phyloP scores from a whole-genome alignment of 106 monocot genomes.

The Dendrobium officinale region DNA sequence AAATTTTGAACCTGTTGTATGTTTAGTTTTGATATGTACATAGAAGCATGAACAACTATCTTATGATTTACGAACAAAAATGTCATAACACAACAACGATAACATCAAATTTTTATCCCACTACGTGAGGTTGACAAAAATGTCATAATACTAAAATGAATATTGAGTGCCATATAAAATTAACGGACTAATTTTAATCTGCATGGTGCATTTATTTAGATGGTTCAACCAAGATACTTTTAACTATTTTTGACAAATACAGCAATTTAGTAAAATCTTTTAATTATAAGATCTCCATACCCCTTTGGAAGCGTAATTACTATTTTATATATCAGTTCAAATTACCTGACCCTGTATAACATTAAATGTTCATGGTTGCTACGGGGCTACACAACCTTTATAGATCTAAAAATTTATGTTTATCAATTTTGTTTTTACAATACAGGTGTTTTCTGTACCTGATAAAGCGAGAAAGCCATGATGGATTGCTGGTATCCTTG shows the following conservation, averaged over 20 bases:
- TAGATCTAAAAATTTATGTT: not conserved
- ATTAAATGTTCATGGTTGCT: not conserved
- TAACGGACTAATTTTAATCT: not conserved
- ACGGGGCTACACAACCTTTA: not conserved
- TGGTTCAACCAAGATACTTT: not conserved
- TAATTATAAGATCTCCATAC: not conserved
- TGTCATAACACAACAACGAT: not conserved
- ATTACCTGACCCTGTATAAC: not conserved
- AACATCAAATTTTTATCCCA: too few relatives aligned
- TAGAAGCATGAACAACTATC: not conserved
- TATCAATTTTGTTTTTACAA: not conserved
- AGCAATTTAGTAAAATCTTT: not conserved
- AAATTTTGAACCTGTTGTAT: not conserved
- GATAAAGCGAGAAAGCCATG: constrained; percentile 48
- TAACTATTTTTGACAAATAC: not conserved
- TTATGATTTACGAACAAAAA: not conserved
- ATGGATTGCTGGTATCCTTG: constrained; percentile 31
- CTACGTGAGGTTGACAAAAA: not conserved
- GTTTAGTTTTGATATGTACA: not conserved
- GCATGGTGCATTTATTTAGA: not conserved
- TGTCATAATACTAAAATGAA: not conserved
- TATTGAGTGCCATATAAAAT: not conserved
- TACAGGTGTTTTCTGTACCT: constrained; percentile 57
- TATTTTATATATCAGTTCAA: not conserved
- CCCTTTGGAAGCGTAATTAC: not conserved